Evolutionary conservation across 768 basidiomycete genomes (phyloP).

Genomic region (Lactarius indigo): DNA sequence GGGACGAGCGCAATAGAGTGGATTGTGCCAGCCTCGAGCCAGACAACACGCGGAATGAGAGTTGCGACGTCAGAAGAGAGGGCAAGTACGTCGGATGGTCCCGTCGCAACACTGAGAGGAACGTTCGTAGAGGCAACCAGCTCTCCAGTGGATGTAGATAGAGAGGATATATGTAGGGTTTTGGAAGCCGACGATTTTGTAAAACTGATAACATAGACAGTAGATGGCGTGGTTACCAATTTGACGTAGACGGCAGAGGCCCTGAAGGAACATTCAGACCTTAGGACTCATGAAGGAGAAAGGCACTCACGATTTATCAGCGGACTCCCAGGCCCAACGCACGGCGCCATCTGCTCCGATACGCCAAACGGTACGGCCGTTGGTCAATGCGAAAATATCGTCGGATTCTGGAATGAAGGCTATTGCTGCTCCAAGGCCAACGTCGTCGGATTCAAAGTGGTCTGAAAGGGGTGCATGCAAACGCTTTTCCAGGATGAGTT

Average conservation of each 20-base stretch:
- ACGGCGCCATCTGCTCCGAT: constrained; percentile 52
- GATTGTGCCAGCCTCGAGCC: constrained; percentile 52
- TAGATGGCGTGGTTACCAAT: constrained; percentile 47
- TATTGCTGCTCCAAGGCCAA: constrained; percentile 60
- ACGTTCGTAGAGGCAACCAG: constrained; percentile 48
- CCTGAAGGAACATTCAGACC: constrained; percentile 37
- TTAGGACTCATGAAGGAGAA: neutral
- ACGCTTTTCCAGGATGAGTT: constrained; percentile 60
- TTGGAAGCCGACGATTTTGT: constrained; percentile 46
- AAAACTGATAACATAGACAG: constrained; percentile 55
- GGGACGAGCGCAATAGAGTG: constrained; percentile 51
- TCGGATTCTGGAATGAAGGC: constrained; percentile 38
- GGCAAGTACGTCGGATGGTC: constrained; percentile 36
- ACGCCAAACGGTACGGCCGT: constrained; percentile 55
- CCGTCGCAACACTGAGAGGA: constrained; percentile 45
- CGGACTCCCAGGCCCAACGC: constrained; percentile 70
- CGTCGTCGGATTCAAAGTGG: constrained; percentile 47
- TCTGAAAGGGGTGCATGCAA: constrained; percentile 48
- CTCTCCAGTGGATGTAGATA: constrained; percentile 53
- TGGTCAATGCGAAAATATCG: constrained; percentile 51
- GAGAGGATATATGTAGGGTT: constrained; percentile 62
- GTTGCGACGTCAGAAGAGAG: constrained; percentile 29
- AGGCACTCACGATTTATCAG: constrained; percentile 56
- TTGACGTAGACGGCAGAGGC: constrained; percentile 62
- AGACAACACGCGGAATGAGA: constrained; percentile 40